Evolutionary conservation across 306 rosid species (phyloP), one percentile per base, ranked within the genome.

Genomic region (Prunus salicina): DNA sequence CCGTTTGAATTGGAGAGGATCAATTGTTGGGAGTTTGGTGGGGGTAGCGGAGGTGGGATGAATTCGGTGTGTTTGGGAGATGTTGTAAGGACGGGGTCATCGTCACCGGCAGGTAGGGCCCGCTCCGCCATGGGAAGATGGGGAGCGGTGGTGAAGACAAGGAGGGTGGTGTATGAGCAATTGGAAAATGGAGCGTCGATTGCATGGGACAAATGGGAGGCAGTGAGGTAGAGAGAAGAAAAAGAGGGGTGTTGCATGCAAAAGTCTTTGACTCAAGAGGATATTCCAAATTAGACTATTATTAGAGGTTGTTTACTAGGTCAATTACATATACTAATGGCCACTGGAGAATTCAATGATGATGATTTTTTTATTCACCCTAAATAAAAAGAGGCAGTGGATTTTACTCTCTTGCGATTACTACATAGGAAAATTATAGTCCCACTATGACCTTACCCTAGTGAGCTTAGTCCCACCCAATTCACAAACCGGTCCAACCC

Each of bases 41-140:
- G 27, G 12, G 77, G 8, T 4, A 19, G 2, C 43, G 38, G 52
- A 5, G 16, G 41, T 14, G 0, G 72, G 25, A n/a, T 16, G 41
- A 60, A 30, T 63, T 64, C 49, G 2, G 32, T 18, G 1, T 12
- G 49, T 13, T 16, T 41, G n/a, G 72, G 5, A 8, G 68, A 52
- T 71, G 75, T 6, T 63, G 49, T 22, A 76, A 10, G 30, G 38
- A 60, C 5, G 8, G 15, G 25, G 60, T 38, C 10, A 19, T 61
- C 13, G 38, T 51, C n/a, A 8, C 63, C 72, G 2, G 77, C 62
- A 53, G 73, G 45, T 16, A 38, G 45, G 34, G 8, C 76, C 93
- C 91, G 89, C 93, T 90, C 92, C 96, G 89, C 90, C 96, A 92
- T 90, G 80, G 77, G 55, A 70, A 62, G 82, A 84, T 86, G 93